A percentile compares a stretch with the other conserved stretches of the same genome.
Conservation (phyloP, 2,329 filamentous ascomycete species). For the Malbranchea zuffiana region DNA sequence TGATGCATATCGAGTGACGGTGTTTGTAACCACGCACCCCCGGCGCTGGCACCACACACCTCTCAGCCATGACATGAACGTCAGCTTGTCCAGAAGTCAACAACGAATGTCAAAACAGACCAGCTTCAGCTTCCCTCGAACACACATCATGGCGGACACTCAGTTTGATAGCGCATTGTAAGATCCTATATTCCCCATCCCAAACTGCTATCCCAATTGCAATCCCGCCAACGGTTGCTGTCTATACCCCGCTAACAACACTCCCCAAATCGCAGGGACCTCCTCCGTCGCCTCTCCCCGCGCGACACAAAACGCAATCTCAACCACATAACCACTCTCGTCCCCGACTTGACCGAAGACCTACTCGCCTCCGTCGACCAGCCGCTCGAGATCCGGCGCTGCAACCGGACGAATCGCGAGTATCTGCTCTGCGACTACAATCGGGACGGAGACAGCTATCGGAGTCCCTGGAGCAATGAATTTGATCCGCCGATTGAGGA, state of each 20-base stretch:
- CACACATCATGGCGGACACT: constrained; percentile 31
- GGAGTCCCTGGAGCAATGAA: constrained; percentile 97
- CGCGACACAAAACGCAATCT: constrained; percentile 85
- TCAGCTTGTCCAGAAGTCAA: neutral
- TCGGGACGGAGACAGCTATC: constrained; percentile 94
- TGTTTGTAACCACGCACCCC: constrained; percentile 10
- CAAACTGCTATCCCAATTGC: neutral
- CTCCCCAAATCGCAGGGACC: constrained; percentile 64
- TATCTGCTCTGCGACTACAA: constrained; percentile 99
- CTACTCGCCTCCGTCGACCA: constrained; percentile 96
- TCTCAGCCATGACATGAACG: neutral
- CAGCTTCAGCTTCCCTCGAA: neutral
- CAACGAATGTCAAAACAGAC: neutral
- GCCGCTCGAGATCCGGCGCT: constrained; percentile 75
- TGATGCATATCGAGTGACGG: too few relatives aligned
- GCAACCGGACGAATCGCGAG: constrained; percentile 79
- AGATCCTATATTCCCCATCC: constrained; percentile 17
- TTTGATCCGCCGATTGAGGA: constrained; percentile 88
- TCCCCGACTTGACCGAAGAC: constrained; percentile 89
- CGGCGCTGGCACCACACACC: constrained; percentile 14
- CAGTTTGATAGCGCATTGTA: constrained; percentile 44
- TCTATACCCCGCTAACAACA: constrained; percentile 13
- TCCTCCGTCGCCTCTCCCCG: constrained; percentile 93
- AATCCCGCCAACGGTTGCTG: too few relatives aligned
- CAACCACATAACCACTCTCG: constrained; percentile 73